phyloP scores from a whole-genome alignment of 1,139 yeast genomes.

The Sugiyamaella neomexicana region DNA sequence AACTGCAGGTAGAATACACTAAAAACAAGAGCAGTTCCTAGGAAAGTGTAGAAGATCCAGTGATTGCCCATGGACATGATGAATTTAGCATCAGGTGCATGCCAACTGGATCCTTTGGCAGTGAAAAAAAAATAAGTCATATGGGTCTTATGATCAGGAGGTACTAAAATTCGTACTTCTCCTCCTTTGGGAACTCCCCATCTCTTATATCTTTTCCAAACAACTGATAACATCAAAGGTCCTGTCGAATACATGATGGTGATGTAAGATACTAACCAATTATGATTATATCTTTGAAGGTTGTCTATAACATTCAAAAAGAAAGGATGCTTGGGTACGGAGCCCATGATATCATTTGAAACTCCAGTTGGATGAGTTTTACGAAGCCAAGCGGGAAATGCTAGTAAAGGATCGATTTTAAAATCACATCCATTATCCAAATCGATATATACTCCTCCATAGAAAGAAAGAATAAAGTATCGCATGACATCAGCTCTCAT shows the following conservation, averaged over 20 bases:
- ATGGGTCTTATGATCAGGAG: conserved; percentile 51
- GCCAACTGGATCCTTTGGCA: conserved; percentile 84
- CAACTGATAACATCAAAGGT: conserved; percentile 76
- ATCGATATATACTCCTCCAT: conserved; percentile 88
- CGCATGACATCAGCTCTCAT: conserved; percentile 91
- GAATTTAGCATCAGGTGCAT: conserved; percentile 75
- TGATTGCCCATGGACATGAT: conserved; percentile 71
- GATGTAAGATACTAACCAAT: conserved; percentile 62
- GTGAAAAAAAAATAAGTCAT: conserved; percentile 57
- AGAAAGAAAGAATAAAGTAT: conserved; percentile 76
- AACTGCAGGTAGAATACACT: conserved; percentile 60
- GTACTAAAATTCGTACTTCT: conserved; percentile 60
- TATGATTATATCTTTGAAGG: conserved; percentile 51
- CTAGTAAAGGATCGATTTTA: conserved; percentile 71
- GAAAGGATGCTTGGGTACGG: conserved; percentile 83
- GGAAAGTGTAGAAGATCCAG: conserved; percentile 64
- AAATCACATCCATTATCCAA: conserved; percentile 84
- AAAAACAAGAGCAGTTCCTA: conserved; percentile 63
- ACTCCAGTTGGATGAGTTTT: conserved; percentile 88
- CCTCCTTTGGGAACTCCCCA: conserved; percentile 45
- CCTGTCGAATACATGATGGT: conserved; percentile 95
- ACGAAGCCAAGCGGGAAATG: conserved; percentile 80
- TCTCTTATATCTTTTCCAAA: conserved; percentile 83
- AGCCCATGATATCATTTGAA: conserved; percentile 89
- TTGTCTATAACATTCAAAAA: conserved; percentile 66